Evolutionary conservation across 495 filamentous ascomycete genomes (phyloP).

Genomic region (Barbatosphaeria neglecta): DNA sequence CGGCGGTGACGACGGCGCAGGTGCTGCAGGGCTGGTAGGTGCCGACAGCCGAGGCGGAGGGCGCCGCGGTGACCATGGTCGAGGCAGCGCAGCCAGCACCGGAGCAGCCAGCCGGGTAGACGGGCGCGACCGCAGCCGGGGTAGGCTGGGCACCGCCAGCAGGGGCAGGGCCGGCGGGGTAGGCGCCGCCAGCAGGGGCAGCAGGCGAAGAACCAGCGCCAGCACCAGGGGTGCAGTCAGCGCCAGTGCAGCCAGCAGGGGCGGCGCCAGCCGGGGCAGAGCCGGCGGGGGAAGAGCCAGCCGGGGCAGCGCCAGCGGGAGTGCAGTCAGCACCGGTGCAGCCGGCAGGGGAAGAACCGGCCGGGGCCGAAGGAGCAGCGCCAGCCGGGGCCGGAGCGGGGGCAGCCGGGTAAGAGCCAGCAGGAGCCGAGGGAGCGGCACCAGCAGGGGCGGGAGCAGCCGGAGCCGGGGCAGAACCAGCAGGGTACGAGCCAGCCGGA

Average conservation of each 20-base stretch:
- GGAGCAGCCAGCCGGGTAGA: neutral
- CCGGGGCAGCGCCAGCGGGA: too few species aligned
- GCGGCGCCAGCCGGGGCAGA: too few species aligned
- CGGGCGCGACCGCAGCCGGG: neutral
- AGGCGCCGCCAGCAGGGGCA: neutral
- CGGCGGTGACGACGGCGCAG: conserved; percentile 12
- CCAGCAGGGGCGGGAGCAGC: conserved; percentile 1
- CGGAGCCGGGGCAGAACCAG: too few species aligned
- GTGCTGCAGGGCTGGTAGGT: conserved; percentile 5
- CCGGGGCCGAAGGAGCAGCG: conserved; percentile 6
- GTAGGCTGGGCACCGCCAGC: neutral
- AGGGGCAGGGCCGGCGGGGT: conserved; percentile 4
- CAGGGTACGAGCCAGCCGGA: conserved; percentile 2
- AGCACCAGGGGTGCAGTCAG: too few species aligned
- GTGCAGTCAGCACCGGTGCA: too few species aligned
- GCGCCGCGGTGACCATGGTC: conserved; percentile 9
- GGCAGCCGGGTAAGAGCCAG: conserved; percentile 1
- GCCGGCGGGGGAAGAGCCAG: neutral
- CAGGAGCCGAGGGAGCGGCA: conserved; percentile 1
- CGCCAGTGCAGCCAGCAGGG: too few species aligned
- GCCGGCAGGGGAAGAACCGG: too few species aligned
- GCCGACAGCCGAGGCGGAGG: conserved; percentile 8
- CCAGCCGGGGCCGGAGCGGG: conserved; percentile 6
- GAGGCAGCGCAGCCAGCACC: neutral
- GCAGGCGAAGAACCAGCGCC: too few species aligned